Conservation (phyloP, 140 eudicot genomes). For the Anethum foeniculum region DNA sequence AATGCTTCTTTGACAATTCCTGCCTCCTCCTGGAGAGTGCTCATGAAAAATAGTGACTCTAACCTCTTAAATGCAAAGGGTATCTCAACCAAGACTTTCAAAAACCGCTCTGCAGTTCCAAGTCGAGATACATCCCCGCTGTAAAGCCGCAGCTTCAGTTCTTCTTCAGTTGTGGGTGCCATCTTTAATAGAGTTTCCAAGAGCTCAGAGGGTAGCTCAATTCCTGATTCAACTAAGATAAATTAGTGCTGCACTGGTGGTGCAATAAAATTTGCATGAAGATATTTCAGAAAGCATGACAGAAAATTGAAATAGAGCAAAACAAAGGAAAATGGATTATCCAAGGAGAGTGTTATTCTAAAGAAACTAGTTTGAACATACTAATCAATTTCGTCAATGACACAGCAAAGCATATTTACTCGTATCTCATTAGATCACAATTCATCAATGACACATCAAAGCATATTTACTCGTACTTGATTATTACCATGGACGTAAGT, state of each 20-base stretch:
- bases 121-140: conserved; percentile 66
- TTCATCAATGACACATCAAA: background rate
- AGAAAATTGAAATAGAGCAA: background rate
- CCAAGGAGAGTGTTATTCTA: background rate
- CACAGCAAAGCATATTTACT: background rate
- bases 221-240: conserved; percentile 40
- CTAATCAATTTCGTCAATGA: background rate
- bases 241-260: conserved; percentile 6
- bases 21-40: conserved; percentile 78
- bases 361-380: background rate
- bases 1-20: conserved; percentile 57
- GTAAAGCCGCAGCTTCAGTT: conserved; percentile 65
- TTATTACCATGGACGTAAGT: background rate
- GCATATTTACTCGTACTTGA: background rate
- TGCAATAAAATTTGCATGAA: background rate
- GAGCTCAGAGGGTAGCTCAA: conserved; percentile 90
- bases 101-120: conserved; percentile 89
- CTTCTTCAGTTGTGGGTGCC: conserved; percentile 93
- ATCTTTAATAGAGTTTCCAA: conserved; percentile 69
- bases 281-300: background rate
- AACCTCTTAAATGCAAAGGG: conserved; percentile 85
- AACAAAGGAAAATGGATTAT: background rate
- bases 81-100: conserved; percentile 70
- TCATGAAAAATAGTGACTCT: conserved; percentile 70
- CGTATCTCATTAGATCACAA: background rate